A percentile compares a stretch with the other conserved stretches of the same genome.
Conservation (phyloP, 768 basidiomycete genomes). For the Termitomyces sp. region DNA sequence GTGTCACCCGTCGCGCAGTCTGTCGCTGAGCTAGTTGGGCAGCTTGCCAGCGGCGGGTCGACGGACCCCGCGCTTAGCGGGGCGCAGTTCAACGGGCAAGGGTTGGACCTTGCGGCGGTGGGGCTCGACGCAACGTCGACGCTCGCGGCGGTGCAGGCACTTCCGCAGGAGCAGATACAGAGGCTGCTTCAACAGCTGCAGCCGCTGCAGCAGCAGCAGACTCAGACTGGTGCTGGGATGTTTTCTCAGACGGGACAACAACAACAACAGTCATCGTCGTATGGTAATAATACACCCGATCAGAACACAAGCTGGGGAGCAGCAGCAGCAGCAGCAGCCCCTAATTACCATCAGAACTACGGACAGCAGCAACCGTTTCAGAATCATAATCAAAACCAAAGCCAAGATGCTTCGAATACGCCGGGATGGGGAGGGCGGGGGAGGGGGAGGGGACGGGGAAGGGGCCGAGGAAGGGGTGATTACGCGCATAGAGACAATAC, state of each 20-base stretch:
- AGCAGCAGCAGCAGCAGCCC: conserved; percentile 26
- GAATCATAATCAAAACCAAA: conserved; percentile 30
- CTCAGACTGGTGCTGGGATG: conserved; percentile 16
- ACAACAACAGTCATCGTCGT: not conserved
- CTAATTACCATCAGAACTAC: conserved; percentile 36
- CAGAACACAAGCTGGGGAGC: conserved; percentile 9
- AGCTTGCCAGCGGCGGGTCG: conserved; percentile 45
- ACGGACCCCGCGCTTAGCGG: conserved; percentile 36
- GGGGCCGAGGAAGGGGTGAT: conserved; percentile 40
- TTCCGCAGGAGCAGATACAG: conserved; percentile 62
- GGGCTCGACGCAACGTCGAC: conserved; percentile 44
- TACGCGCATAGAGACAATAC: conserved; percentile 70
- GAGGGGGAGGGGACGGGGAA: conserved; percentile 56
- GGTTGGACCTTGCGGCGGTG: conserved; percentile 33
- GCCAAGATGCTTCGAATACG: conserved; percentile 20
- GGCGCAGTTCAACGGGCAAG: conserved; percentile 25
- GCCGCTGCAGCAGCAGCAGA: conserved; percentile 14
- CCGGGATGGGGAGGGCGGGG: conserved; percentile 49
- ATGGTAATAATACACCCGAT: conserved; percentile 12
- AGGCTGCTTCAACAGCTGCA: conserved; percentile 48
- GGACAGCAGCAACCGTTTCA: conserved; percentile 42
- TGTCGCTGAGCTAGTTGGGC: conserved; percentile 70
- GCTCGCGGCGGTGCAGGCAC: conserved; percentile 38
- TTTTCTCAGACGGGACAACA: conserved; percentile 2
- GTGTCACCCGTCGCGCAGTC: conserved; percentile 32